A percentile compares a stretch with the other conserved stretches of the same genome.
phyloP scores from a whole-genome alignment of 768 basidiomycete genomes.

The Ephemerocybe angulata region DNA sequence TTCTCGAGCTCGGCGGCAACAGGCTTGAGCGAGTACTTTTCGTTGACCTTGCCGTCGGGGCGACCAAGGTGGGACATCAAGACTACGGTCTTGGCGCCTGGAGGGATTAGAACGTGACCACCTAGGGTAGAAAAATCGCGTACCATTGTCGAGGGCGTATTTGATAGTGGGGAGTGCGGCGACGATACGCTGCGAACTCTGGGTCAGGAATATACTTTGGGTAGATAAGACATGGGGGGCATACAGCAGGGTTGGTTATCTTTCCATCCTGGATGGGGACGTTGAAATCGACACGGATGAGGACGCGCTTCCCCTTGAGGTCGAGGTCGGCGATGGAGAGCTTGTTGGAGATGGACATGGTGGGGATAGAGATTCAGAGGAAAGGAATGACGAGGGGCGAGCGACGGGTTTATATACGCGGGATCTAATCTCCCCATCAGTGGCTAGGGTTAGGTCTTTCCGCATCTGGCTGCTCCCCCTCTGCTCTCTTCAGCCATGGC shows the following conservation, averaged over 20 bases:
- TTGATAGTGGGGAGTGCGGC: constrained; percentile 94
- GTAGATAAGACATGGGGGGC: constrained; percentile 29
- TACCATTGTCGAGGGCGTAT: constrained; percentile 84
- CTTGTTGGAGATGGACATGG: constrained; percentile 94
- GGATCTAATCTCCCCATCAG: constrained; percentile 19
- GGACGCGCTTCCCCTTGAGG: constrained; percentile 83
- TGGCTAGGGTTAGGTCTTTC: constrained; percentile 27
- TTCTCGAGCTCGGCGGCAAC: constrained; percentile 78
- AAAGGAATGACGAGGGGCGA: constrained; percentile 13
- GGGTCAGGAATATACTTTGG: constrained; percentile 10
- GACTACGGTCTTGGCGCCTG: constrained; percentile 78
- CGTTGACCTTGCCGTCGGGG: constrained; percentile 86
- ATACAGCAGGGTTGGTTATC: constrained; percentile 94
- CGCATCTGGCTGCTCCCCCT: constrained; percentile 13
- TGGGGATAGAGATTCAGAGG: constrained; percentile 19
- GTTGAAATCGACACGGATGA: constrained; percentile 96
- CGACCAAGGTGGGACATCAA: constrained; percentile 99
- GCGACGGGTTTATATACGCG: constrained; percentile 15
- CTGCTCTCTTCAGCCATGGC: constrained; percentile 32
- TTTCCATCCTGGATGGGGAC: constrained; percentile 87
- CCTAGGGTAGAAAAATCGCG: constrained; percentile 20
- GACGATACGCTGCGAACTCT: constrained; percentile 94
- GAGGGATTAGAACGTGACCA: constrained; percentile 10
- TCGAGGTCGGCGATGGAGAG: constrained; percentile 88
- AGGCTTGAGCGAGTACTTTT: constrained; percentile 88